Evolutionary conservation across 805 yeast genomes (phyloP).

Genomic region (Wickerhamiella hasegawae): DNA sequence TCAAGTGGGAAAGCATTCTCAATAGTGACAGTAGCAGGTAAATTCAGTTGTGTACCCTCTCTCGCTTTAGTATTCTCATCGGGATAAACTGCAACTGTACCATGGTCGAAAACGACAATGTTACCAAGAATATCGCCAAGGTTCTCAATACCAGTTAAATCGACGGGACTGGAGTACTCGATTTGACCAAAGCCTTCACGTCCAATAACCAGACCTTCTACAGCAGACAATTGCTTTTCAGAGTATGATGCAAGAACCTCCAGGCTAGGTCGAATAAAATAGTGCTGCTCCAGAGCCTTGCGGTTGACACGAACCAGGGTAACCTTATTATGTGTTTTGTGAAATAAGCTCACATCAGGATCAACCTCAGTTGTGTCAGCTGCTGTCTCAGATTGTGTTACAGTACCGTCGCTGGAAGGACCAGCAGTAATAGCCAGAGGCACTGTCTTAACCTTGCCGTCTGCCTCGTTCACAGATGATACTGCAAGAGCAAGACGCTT

Average conservation of each 20-base stretch:
- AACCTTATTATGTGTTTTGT: conserved; percentile 4
- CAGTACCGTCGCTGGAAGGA: background rate
- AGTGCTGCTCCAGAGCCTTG: conserved; percentile 31
- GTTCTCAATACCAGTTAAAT: conserved; percentile 46
- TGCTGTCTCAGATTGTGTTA: too few species aligned
- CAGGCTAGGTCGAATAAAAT: conserved; percentile 64
- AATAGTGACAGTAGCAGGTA: conserved; percentile 53
- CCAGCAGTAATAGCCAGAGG: background rate
- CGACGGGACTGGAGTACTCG: conserved; percentile 61
- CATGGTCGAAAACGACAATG: conserved; percentile 43
- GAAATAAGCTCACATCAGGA: conserved; percentile 1
- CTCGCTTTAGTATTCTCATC: conserved; percentile 39
- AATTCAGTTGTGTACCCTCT: conserved; percentile 61
- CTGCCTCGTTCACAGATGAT: background rate
- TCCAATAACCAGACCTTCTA: conserved; percentile 54
- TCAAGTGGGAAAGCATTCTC: conserved; percentile 64
- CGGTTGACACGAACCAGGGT: conserved; percentile 14
- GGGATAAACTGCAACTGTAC: conserved; percentile 54
- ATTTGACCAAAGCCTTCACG: conserved; percentile 55
- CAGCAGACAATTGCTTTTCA: conserved; percentile 40
- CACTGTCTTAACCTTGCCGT: background rate
- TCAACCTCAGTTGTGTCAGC: background rate
- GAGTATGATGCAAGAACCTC: conserved; percentile 41
- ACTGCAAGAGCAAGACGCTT: background rate
- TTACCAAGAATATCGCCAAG: conserved; percentile 49